phyloP scores from a whole-genome alignment of 73 alveolate species.

The Durusdinium trenchii region DNA sequence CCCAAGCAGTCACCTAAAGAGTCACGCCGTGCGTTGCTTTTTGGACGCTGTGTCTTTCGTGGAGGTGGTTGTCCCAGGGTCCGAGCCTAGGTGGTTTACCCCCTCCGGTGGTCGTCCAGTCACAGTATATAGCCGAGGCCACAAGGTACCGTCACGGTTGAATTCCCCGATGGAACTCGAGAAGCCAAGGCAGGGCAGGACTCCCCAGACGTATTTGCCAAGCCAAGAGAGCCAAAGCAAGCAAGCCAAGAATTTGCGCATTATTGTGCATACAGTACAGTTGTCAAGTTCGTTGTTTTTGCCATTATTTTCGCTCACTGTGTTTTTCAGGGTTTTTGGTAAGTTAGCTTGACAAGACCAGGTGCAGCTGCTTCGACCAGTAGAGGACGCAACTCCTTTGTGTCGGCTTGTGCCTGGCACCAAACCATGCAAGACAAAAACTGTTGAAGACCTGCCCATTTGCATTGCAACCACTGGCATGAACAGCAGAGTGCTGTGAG shows the following conservation, averaged over 20 bases:
- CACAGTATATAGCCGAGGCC: constrained; percentile 70
- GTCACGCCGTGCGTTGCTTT: too few species aligned
- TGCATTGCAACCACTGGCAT: background rate
- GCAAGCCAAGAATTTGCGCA: too few species aligned
- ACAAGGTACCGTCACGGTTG: constrained; percentile 41
- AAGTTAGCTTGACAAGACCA: background rate
- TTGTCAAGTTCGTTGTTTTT: too few species aligned
- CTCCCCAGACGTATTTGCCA: too few species aligned
- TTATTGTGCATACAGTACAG: too few species aligned
- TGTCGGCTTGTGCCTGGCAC: constrained; percentile 49
- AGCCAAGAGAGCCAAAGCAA: too few species aligned
- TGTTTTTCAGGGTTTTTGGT: background rate
- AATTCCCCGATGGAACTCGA: constrained; percentile 66
- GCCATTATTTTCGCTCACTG: too few species aligned
- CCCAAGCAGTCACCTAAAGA: too few species aligned
- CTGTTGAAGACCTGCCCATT: background rate
- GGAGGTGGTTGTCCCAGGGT: constrained; percentile 37
- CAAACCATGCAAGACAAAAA: background rate
- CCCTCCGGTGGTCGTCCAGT: too few species aligned
- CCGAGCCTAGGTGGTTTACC: background rate
- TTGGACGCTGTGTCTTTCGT: too few species aligned
- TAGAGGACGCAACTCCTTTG: constrained; percentile 59
- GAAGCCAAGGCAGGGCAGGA: constrained; percentile 44
- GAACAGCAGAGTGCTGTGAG: too few species aligned
- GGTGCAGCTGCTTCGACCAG: constrained; percentile 90